A percentile compares a stretch with the other conserved stretches of the same genome.
Evolutionary conservation across 306 rosid species (phyloP).

Genomic region (Clitoria ternatea): DNA sequence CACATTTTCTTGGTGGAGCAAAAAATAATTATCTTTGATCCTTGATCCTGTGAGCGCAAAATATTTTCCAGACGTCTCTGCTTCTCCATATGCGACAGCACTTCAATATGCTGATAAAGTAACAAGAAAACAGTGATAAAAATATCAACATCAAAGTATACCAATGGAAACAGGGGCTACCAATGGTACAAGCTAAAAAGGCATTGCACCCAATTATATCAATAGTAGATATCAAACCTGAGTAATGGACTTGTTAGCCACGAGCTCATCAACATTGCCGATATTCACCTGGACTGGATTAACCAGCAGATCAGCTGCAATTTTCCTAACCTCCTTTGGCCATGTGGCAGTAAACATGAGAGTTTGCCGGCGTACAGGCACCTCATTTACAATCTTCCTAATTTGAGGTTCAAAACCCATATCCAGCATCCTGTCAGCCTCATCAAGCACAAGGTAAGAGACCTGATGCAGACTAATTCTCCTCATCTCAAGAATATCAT

Average conservation of each 20-base stretch:
- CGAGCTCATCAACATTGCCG: conserved; percentile 97
- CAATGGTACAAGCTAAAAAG: neutral
- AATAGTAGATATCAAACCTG: conserved; percentile 53
- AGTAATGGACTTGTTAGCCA: conserved; percentile 91
- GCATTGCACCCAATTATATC: neutral
- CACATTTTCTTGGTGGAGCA: conserved; percentile 99
- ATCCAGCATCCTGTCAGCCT: conserved; percentile 99
- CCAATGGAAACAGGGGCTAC: neutral
- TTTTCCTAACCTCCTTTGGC: conserved; percentile 98
- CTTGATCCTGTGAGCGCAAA: conserved; percentile 89
- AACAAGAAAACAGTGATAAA: conserved; percentile 11
- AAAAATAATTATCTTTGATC: conserved; percentile 85
- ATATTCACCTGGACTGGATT: conserved; percentile 96
- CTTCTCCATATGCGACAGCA: conserved; percentile 67
- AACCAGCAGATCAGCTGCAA: conserved; percentile 91
- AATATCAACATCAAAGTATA: no score
- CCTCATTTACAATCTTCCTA: conserved; percentile 92
- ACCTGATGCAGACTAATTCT: conserved; percentile 88
- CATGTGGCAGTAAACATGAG: conserved; percentile 99
- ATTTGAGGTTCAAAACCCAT: conserved; percentile 99
- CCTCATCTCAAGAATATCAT: conserved; percentile 97
- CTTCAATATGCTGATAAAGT: conserved; percentile 71
- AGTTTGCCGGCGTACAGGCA: conserved; percentile 94
- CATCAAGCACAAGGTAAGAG: conserved; percentile 92
- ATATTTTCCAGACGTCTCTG: conserved; percentile 81